Percentiles rank a stretch among this genome's conserved stretches.
Conservation (phyloP, 208 protist species). For the Trypanosoma boissoni region DNA sequence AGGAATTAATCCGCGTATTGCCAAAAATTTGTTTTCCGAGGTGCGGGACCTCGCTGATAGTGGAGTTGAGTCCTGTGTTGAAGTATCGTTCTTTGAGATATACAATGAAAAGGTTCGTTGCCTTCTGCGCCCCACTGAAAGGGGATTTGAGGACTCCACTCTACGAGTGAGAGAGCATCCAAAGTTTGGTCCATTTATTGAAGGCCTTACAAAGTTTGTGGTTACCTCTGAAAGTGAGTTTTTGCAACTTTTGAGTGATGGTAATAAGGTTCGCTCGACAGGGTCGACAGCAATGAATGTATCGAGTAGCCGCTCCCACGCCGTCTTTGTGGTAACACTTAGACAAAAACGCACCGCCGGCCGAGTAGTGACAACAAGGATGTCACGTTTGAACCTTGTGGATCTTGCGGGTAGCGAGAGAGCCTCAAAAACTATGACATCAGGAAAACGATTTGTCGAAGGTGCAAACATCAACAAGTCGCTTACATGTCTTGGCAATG, state of each 20-base stretch:
- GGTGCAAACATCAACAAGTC: constrained; percentile 77
- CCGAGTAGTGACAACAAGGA: constrained; percentile 23
- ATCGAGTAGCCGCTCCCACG: constrained; percentile 83
- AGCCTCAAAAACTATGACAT: constrained; percentile 75
- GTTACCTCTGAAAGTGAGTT: constrained; percentile 62
- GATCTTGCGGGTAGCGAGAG: constrained; percentile 84
- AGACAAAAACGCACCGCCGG: constrained; percentile 40
- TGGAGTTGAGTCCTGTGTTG: constrained; percentile 71
- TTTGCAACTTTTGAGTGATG: constrained; percentile 77
- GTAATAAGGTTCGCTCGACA: constrained; percentile 81
- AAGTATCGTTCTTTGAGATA: constrained; percentile 88
- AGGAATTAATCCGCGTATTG: constrained; percentile 69
- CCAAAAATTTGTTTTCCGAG: constrained; percentile 52
- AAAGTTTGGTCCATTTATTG: constrained; percentile 72
- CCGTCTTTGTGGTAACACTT: constrained; percentile 86
- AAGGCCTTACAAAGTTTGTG: constrained; percentile 74
- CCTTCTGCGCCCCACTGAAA: constrained; percentile 53
- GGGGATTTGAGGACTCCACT: constrained; percentile 55
- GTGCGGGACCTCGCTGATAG: constrained; percentile 27
- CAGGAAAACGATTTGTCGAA: constrained; percentile 80
- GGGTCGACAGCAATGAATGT: constrained; percentile 92
- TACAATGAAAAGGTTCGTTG: constrained; percentile 90
- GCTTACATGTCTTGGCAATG: constrained; percentile 50
- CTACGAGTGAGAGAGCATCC: constrained; percentile 82
- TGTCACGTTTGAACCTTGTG: constrained; percentile 59